Evolutionary conservation across 1,284 basidiomycete genomes (phyloP).

Genomic region (Cryptococcus hybrid): DNA sequence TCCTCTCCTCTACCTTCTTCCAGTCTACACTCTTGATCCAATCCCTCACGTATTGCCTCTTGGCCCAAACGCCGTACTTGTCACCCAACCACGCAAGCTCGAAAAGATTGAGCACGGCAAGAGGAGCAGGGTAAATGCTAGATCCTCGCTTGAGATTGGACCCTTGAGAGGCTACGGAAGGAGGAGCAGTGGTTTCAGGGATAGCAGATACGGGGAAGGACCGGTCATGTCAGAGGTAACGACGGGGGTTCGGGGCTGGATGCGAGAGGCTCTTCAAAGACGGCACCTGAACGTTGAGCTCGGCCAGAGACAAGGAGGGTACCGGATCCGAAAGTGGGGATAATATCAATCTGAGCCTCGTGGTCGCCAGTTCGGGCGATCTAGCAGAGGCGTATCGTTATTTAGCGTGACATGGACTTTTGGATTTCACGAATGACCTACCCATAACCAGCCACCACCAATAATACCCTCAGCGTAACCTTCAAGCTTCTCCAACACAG

Average conservation of each 20-base stretch:
- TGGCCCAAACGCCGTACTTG: constrained; percentile 91
- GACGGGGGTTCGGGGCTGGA: background rate
- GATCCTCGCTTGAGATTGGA: background rate
- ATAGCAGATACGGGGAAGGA: background rate
- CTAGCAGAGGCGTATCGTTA: constrained; percentile 11
- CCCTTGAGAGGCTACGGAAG: background rate
- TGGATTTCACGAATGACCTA: constrained; percentile 55
- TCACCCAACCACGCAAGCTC: constrained; percentile 90
- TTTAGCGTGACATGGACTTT: background rate
- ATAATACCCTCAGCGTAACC: constrained; percentile 48
- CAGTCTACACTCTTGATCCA: constrained; percentile 92
- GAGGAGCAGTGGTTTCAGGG: no score
- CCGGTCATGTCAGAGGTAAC: constrained; percentile 4
- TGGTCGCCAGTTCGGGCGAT: constrained; percentile 37
- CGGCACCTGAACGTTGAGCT: constrained; percentile 32
- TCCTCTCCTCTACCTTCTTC: constrained; percentile 59
- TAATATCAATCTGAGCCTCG: constrained; percentile 33
- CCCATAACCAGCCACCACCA: constrained; percentile 68
- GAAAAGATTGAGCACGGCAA: constrained; percentile 78
- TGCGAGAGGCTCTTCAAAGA: constrained; percentile 17
- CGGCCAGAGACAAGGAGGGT: constrained; percentile 70
- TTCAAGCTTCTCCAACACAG: constrained; percentile 39
- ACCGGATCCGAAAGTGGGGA: constrained; percentile 78
- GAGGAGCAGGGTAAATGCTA: constrained; percentile 26
- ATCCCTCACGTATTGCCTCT: constrained; percentile 80